Conservation (phyloP, 192 early-diverging fungal species). For the Gamsiella multidivaricata region DNA sequence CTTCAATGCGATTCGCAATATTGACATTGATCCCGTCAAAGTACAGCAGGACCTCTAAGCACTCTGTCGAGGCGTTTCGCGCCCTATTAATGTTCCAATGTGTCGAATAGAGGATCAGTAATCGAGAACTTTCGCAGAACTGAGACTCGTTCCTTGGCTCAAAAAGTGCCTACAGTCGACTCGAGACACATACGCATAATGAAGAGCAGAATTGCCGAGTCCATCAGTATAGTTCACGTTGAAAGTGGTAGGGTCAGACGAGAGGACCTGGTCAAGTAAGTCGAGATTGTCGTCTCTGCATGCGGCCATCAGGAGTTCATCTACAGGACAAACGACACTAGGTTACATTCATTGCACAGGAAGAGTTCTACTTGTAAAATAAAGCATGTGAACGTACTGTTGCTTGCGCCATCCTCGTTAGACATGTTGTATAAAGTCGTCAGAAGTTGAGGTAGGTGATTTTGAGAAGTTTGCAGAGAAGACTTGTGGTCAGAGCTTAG, state of each 20-base stretch:
- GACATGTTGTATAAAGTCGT: slow-evolving; percentile 14
- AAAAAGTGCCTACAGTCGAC: no score
- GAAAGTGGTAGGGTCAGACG: slow-evolving; percentile 40
- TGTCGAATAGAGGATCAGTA: neutral
- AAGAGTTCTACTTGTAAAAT: no score
- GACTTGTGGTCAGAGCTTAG: no score
- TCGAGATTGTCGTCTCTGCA: slow-evolving; percentile 77
- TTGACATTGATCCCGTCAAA: slow-evolving; percentile 65
- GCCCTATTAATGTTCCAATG: slow-evolving; percentile 43
- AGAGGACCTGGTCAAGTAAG: slow-evolving; percentile 68
- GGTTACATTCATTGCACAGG: no score
- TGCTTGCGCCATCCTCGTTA: slow-evolving; percentile 43
- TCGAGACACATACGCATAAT: slow-evolving; percentile 73
- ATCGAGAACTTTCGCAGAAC: neutral
- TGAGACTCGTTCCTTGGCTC: no score
- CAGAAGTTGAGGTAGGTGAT: neutral
- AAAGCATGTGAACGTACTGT: slow-evolving; percentile 11
- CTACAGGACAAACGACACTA: slow-evolving; percentile 54
- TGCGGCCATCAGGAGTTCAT: slow-evolving; percentile 76
- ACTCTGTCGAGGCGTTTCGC: slow-evolving; percentile 65
- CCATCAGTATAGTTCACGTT: slow-evolving; percentile 71
- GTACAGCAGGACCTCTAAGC: slow-evolving; percentile 64
- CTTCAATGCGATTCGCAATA: slow-evolving; percentile 62
- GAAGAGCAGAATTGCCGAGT: slow-evolving; percentile 71
- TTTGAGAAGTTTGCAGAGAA: no score